Percentiles rank a stretch among this genome's conserved stretches.
Evolutionary conservation across 768 basidiomycete genomes (phyloP).

Genomic region (Tricholoma sp.): DNA sequence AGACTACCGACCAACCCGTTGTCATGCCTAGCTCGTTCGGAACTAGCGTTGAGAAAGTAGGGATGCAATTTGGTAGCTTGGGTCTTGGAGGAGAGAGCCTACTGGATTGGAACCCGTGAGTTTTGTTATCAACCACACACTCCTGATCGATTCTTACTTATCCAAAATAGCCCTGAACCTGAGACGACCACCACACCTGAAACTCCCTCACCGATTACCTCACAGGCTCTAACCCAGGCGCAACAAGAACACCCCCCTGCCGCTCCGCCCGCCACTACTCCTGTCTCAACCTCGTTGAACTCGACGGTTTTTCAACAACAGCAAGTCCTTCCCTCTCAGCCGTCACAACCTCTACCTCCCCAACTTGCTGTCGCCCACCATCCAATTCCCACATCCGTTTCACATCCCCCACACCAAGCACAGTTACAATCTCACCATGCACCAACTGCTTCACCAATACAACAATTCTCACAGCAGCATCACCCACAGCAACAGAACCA

Average conservation of each 20-base stretch:
- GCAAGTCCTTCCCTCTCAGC: constrained; percentile 32
- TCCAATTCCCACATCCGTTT: constrained; percentile 19
- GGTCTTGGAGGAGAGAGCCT: constrained; percentile 65
- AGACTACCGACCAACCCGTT: constrained; percentile 72
- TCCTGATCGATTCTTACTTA: background rate
- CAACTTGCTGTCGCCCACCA: constrained; percentile 21
- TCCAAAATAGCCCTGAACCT: constrained; percentile 11
- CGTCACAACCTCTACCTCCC: constrained; percentile 2
- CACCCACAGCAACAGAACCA: constrained; percentile 34
- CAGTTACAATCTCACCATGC: constrained; percentile 20
- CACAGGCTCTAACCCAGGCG: constrained; percentile 21
- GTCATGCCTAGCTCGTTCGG: constrained; percentile 73
- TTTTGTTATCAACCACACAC: constrained; percentile 15
- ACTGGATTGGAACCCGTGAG: constrained; percentile 51
- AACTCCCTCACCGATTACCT: constrained; percentile 29
- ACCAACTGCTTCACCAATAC: constrained; percentile 32
- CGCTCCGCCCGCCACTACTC: constrained; percentile 34
- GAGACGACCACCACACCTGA: constrained; percentile 21
- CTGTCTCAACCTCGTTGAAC: constrained; percentile 33
- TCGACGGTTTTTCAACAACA: constrained; percentile 46
- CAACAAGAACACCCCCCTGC: constrained; percentile 25
- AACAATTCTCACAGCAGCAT: constrained; percentile 37
- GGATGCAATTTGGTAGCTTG: constrained; percentile 88
- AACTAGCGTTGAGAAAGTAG: constrained; percentile 65
- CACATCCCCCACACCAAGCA: constrained; percentile 33